Conservation (phyloP, 805 yeast species). For the Yarrowia deformans region DNA sequence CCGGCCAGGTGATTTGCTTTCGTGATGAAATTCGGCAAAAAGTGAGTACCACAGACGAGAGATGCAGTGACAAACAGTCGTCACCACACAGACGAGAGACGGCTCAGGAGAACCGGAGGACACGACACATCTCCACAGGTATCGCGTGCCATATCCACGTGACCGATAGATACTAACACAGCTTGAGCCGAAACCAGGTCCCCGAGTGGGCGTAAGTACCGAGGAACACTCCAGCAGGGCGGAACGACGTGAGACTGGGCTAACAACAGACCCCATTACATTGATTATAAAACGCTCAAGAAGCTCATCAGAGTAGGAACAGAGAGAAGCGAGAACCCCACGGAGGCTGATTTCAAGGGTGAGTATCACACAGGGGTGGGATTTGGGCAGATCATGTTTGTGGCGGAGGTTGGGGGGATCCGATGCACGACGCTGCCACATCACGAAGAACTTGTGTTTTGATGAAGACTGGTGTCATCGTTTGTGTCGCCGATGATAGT, state of each 20-base stretch:
- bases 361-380: not conserved
- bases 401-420: not conserved
- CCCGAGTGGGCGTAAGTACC: constrained; percentile 80
- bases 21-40: constrained; percentile 66
- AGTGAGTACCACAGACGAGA: constrained; percentile 49
- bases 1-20: constrained; percentile 15
- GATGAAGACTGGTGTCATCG: no score
- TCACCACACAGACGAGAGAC: not conserved
- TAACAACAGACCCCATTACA: constrained; percentile 61
- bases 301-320: constrained; percentile 66
- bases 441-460: no score
- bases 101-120: not conserved
- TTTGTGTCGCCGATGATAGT: no score
- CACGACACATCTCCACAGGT: not conserved
- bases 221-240: not conserved
- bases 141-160: constrained; percentile 14
- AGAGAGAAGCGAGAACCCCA: constrained; percentile 50
- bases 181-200: constrained; percentile 79
- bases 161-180: constrained; percentile 39
- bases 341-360: constrained; percentile 46
- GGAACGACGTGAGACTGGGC: not conserved
- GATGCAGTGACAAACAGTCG: not conserved
- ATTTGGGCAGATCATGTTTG: not conserved
- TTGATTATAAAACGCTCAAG: constrained; percentile 86
- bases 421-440: not conserved